A percentile compares a stretch with the other conserved stretches of the same genome.
Evolutionary conservation across 306 rosid genomes (phyloP).

Genomic region (Castanospermum australe): DNA sequence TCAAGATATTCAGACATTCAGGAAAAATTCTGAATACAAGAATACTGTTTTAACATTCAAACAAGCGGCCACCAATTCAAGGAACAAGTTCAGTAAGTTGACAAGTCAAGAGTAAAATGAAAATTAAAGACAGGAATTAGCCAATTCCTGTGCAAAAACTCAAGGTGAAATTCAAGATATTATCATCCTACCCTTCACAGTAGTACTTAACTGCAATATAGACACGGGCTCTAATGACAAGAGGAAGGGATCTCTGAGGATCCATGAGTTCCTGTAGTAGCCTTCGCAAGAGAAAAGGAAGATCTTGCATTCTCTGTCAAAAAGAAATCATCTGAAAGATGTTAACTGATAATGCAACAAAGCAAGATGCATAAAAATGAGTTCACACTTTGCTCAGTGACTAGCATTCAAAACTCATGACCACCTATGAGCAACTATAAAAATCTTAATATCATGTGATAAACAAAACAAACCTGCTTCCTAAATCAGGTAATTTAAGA

Average conservation of each 20-base stretch:
- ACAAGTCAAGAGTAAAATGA: neutral
- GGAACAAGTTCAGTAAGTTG: neutral
- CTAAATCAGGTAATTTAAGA: neutral
- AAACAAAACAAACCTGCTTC: neutral
- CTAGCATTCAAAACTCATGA: neutral
- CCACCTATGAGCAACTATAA: neutral
- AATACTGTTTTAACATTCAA: neutral
- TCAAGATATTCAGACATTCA: neutral
- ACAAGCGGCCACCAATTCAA: neutral
- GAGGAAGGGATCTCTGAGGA: constrained; percentile 83
- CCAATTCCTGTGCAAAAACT: neutral
- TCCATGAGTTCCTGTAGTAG: constrained; percentile 62
- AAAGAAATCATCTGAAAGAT: constrained; percentile 15
- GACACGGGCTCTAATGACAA: constrained; percentile 76
- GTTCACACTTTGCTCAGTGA: neutral
- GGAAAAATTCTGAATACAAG: neutral
- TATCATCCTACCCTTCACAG: neutral
- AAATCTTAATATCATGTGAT: neutral
- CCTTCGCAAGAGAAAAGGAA: constrained; percentile 80
- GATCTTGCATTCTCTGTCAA: constrained; percentile 68
- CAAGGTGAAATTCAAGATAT: constrained; percentile 8
- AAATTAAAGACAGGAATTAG: neutral
- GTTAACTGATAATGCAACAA: neutral
- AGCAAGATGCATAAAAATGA: neutral
- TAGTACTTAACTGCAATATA: constrained; percentile 58